Base-by-base conservation (phyloP, 1,284 basidiomycete species). In the Trametes versicolor region DNA sequence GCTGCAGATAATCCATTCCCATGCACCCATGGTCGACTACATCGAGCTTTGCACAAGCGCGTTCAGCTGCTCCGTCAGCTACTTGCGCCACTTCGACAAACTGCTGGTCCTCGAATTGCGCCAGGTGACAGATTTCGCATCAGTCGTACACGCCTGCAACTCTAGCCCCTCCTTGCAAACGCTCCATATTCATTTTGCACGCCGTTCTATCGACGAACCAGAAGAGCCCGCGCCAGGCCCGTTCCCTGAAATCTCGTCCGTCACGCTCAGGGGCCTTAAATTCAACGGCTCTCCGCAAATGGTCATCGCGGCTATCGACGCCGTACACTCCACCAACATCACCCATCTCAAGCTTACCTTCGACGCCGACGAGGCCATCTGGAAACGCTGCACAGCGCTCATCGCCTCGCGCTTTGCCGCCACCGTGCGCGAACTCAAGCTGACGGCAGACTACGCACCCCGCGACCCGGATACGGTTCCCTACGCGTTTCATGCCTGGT, bases 401-500 rank as follows among this genome's bases (percentile, higher is more conserved):
- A 13, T 52, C n/a, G 39, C n/a, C 7, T 32, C 58, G 13, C 49
- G 49, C 39, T 60, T 60, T 13, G 41, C 37, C 13, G 25, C 7
- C 17, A 43, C 27, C 10, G 39, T 60, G 37, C 25, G 39, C 21
- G 12, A 41, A 12, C 2, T 60, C 49, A n/a, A n/a, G 10, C 34
- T 13, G 4, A n/a, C n/a, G n/a, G n/a, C n/a, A n/a, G n/a, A n/a
- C n/a, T n/a, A n/a, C n/a, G n/a, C n/a, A n/a, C n/a, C n/a, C n/a
- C n/a, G n/a, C n/a, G n/a, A n/a, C n/a, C n/a, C n/a, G n/a, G n/a
- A n/a, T n/a, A n/a, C n/a, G n/a, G n/a, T n/a, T n/a, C n/a, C n/a
- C n/a, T 17, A 23, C 43, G 27, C 43, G 2, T 60, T 60, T 43
- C 39, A 54, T 43, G 51, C n/a, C 41, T 53, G 50, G 59, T 60